Base-by-base conservation (phyloP, 176 grass and related monocot genomes). In the Musa beccarii region DNA sequence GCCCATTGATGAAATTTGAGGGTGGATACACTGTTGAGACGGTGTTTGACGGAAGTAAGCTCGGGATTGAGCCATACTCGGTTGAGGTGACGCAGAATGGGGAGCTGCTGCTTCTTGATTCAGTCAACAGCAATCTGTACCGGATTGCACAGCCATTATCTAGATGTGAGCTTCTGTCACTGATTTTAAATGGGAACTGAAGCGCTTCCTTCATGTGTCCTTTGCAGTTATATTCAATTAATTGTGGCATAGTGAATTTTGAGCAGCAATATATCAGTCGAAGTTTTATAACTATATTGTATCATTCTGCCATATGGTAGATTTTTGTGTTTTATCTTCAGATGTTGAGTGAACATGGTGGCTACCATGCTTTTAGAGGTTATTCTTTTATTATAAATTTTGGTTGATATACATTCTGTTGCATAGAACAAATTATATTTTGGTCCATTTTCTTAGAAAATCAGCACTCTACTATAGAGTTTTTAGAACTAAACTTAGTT, bases 61-160 rank as follows among this genome's bases (percentile, higher is more conserved):
- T 99, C 69, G 95, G 95, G 76, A 94, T 99, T 85, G 95, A 99
- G 79, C 95, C 95, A 23, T 80, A 92, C 79, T 78, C 81, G 50
- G 89, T 95, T 14, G 96, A 92, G 81, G 51, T 95, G 66, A 95
- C 89, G 25, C 95, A 88, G 51, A 81, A 62, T 66, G 91, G 91
- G 80, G 86, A 99, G 28, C 85, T 99, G 61, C 85, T 99, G 74
- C 61, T 99, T 19, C 83, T 99, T 22, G 96, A 99, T 88, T 99
- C 96, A 13, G 84, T 95, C 80, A 99, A 99, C 92, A 99, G 89
- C 87, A 99, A 95, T 79, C 63, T 99, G 83, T 88, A 92, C 83
- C 89, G 84, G 76, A 76, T 99, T 76, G 86, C 86, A 14, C 71
- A 95, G 28, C 96, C 96, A 2, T 20, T 99, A 13, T 99, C 96